phyloP scores from a whole-genome alignment of 257 asterid species.

The Mentha longifolia region DNA sequence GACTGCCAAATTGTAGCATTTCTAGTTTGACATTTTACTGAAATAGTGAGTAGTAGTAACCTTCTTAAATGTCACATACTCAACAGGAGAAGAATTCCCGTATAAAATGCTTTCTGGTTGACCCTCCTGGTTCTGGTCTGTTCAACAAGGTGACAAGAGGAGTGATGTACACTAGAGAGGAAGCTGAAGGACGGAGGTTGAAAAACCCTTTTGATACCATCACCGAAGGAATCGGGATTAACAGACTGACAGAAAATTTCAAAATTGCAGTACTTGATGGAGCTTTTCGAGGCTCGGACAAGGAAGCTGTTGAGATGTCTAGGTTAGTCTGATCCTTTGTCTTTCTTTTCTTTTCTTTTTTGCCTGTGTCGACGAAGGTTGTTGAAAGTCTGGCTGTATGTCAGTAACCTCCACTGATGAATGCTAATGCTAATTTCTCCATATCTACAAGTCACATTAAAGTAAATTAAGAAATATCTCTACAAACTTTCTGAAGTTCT shows the following conservation, averaged over 20 bases:
- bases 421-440: conserved; percentile 16
- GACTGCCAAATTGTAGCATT: conserved; percentile 27
- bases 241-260: conserved; percentile 84
- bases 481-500: neutral
- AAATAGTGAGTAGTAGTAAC: neutral
- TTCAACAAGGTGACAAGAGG: conserved; percentile 96
- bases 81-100: conserved; percentile 69
- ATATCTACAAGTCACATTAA: neutral
- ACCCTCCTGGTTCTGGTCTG: conserved; percentile 97
- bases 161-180: conserved; percentile 92
- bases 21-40: neutral
- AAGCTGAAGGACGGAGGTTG: conserved; percentile 90
- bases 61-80: conserved; percentile 18
- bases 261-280: conserved; percentile 87
- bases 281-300: conserved; percentile 86
- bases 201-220: conserved; percentile 93
- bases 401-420: conserved; percentile 13
- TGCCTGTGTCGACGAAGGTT: neutral
- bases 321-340: conserved; percentile 48
- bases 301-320: conserved; percentile 96
- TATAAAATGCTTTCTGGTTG: conserved; percentile 80
- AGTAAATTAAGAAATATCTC: neutral
- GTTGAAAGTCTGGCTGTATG: neutral
- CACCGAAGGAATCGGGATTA: conserved; percentile 96
- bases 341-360: neutral